Percentiles rank a stretch among this genome's conserved stretches.
phyloP scores from a whole-genome alignment of 805 yeast species.

The Maudiozyma pseudohumilis region DNA sequence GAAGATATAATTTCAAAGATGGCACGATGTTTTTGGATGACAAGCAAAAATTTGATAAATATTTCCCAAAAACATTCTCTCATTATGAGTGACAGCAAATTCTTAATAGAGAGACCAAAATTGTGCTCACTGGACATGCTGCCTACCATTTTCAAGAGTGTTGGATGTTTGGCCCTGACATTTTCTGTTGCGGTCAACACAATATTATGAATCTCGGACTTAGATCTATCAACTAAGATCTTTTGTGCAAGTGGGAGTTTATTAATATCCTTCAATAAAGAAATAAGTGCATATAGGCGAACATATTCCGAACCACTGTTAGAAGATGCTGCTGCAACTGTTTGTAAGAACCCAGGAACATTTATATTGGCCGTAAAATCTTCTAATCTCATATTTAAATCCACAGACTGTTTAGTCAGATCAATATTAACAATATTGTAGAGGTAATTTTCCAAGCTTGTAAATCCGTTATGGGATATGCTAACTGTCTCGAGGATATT shows the following conservation, averaged over 20 bases:
- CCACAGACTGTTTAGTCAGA: constrained; percentile 39
- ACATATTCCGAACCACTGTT: constrained; percentile 22
- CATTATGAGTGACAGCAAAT: constrained; percentile 44
- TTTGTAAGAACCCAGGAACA: constrained; percentile 2
- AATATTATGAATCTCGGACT: constrained; percentile 54
- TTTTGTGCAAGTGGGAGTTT: constrained; percentile 50
- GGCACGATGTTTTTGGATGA: constrained; percentile 62
- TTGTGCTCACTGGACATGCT: constrained; percentile 14
- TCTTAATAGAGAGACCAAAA: constrained; percentile 34
- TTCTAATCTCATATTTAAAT: constrained; percentile 29
- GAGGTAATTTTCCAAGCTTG: constrained; percentile 44
- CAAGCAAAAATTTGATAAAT: constrained; percentile 51
- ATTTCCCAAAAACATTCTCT: constrained; percentile 63
- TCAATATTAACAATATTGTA: constrained; percentile 50
- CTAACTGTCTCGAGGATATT: constrained; percentile 19
- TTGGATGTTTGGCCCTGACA: constrained; percentile 46
- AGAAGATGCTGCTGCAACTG: neutral
- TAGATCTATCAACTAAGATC: constrained; percentile 43
- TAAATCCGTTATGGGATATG: constrained; percentile 22
- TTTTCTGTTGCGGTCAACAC: constrained; percentile 56
- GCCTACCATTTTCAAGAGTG: constrained; percentile 27
- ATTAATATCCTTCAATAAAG: constrained; percentile 50
- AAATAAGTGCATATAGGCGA: constrained; percentile 38
- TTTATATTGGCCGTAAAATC: constrained; percentile 19
- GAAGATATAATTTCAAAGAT: constrained; percentile 45